Percentiles rank a stretch among this genome's conserved stretches.
Conservation (phyloP, 495 filamentous ascomycete species). For the Rostrohypoxylon terebratum region DNA sequence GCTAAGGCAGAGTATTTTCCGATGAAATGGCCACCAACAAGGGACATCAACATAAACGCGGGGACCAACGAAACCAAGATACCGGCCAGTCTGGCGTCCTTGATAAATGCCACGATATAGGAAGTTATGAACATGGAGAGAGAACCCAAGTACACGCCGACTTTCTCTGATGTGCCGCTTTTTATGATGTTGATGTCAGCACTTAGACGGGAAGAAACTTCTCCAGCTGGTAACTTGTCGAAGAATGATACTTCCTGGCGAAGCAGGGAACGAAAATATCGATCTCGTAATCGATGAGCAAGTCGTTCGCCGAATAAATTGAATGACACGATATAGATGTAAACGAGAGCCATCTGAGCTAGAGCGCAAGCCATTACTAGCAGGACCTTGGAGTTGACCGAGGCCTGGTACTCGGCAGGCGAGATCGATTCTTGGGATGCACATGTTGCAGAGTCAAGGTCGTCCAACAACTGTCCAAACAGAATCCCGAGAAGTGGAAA, state of each 20-base stretch:
- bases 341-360: constrained; percentile 71
- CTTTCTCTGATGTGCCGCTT: constrained; percentile 74
- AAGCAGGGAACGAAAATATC: constrained; percentile 67
- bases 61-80: constrained; percentile 71
- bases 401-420: constrained; percentile 50
- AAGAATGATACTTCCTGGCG: constrained; percentile 72
- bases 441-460: constrained; percentile 72
- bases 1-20: constrained; percentile 68
- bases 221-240: constrained; percentile 66
- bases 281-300: constrained; percentile 69
- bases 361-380: constrained; percentile 72
- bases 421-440: constrained; percentile 36
- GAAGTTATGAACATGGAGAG: constrained; percentile 72
- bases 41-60: constrained; percentile 73
- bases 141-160: constrained; percentile 68
- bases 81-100: constrained; percentile 62
- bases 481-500: constrained; percentile 76
- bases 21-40: constrained; percentile 70
- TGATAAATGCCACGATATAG: constrained; percentile 74
- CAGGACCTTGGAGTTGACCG: constrained; percentile 69
- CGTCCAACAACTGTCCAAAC: constrained; percentile 75
- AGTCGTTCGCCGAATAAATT: constrained; percentile 71
- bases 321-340: constrained; percentile 68
- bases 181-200: constrained; percentile 71
- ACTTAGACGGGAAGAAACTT: constrained; percentile 71